Evolutionary conservation across 805 yeast genomes (phyloP).

Genomic region (Kluyveromyces siamensis): DNA sequence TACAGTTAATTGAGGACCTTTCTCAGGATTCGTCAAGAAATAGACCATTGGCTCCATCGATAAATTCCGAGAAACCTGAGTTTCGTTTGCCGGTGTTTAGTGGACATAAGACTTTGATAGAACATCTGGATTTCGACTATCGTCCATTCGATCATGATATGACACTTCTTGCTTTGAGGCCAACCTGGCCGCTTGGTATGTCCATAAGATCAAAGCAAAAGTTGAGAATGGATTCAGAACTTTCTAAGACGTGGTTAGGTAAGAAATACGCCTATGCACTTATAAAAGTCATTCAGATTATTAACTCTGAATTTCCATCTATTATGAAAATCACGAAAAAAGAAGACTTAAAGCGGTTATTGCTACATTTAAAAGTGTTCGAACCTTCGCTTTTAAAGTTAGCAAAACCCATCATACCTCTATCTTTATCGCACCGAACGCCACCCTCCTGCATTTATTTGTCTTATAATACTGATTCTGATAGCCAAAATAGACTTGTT

Average conservation of each 20-base stretch:
- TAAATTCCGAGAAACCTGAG: neutral
- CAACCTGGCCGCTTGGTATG: constrained; percentile 24
- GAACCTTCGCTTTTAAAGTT: neutral
- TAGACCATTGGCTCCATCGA: constrained; percentile 5
- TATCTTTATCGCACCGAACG: neutral
- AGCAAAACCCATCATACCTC: neutral
- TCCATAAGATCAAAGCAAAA: constrained; percentile 17
- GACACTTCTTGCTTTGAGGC: constrained; percentile 13
- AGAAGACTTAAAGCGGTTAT: neutral
- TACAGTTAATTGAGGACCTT: constrained; percentile 1
- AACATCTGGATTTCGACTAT: constrained; percentile 15
- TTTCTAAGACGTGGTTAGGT: constrained; percentile 21
- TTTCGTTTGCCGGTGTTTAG: neutral
- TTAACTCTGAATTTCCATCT: constrained; percentile 17
- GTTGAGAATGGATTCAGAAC: constrained; percentile 6
- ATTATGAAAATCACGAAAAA: constrained; percentile 16
- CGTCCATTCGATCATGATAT: constrained; percentile 12
- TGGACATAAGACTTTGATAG: constrained; percentile 1
- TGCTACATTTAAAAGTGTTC: constrained; percentile 1
- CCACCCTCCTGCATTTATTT: neutral
- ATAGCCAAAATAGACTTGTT: constrained; percentile 5
- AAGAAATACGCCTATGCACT: constrained; percentile 12
- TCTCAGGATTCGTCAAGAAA: constrained; percentile 7
- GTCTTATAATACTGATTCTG: neutral
- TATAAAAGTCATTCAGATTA: constrained; percentile 12